These are phyloP conservation scores for Apodospora peruviana DNA, from an alignment of 495 filamentous ascomycete species.

Conservation along the genomic window DNA sequence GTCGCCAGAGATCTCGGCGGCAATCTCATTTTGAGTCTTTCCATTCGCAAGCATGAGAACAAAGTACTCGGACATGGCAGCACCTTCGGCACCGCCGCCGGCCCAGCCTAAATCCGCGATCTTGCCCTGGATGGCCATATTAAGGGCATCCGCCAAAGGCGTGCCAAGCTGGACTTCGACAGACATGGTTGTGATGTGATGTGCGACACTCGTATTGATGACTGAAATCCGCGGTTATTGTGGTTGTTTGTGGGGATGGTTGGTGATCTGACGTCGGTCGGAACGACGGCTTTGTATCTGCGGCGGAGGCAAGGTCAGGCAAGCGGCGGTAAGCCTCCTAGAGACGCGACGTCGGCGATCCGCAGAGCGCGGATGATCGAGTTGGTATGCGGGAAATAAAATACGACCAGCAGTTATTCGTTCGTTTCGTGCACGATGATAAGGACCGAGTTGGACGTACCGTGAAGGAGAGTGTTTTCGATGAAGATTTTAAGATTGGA, in stretches of 20 bases:
- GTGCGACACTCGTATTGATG: no score
- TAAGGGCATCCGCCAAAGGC: slow-evolving; percentile 76
- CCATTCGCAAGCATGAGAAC: slow-evolving; percentile 94
- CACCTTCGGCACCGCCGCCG: slow-evolving; percentile 69
- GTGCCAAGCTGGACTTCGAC: slow-evolving; percentile 66
- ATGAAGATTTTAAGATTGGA: slow-evolving; percentile 12
- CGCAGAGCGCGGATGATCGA: neutral
- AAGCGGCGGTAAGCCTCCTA: no score
- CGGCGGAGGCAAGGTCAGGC: no score
- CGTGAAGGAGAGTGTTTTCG: neutral
- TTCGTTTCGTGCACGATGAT: no score
- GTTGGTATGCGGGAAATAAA: no score
- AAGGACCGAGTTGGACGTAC: no score
- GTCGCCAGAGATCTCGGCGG: slow-evolving; percentile 82
- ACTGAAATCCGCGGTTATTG: no score
- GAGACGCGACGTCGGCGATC: neutral
- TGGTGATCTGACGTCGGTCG: no score
- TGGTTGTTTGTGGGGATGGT: neutral
- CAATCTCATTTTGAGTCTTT: slow-evolving; percentile 84
- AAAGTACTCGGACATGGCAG: slow-evolving; percentile 89
- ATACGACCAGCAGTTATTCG: no score
- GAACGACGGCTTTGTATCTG: no score
- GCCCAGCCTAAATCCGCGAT: slow-evolving; percentile 93
- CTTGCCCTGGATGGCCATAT: slow-evolving; percentile 79
- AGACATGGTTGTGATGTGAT: slow-evolving; percentile 52